Evolutionary conservation across 768 basidiomycete genomes (phyloP), one percentile per base, ranked within the genome.

Genomic region (Hericium coralloides): DNA sequence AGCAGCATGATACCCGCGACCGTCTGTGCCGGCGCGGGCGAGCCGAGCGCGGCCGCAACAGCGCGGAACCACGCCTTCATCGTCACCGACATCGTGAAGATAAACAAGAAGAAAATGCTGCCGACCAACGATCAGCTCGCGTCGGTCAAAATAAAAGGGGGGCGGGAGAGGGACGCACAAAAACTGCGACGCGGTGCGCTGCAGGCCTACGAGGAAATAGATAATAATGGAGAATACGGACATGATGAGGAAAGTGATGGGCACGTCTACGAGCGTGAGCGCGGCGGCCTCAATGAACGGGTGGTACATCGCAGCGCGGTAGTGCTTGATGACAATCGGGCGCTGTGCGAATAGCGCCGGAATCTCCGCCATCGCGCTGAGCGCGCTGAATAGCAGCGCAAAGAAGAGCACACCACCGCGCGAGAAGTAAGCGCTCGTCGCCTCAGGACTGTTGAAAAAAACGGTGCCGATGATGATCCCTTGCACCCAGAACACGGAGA

Each of bases 401-500:
- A 90, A 89, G 78, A 87, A 91, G 18, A 92, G 72, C 22, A 86
- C 75, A 70, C 89, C 84, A 41, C 87, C 88, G 18, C 89, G 80
- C n/a, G 85, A 83, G 74, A 87, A 90, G 65, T 79, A 85, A 12
- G 80, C 81, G 14, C 73, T 68, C 0, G 88, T 87, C 9, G 72
- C 70, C 15, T 79, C 72, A 0, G 79, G 73, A 37, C 83, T 69
- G 9, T 76, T 72, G 57, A 81, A 73, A 74, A 87, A 92, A 26
- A 87, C 78, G 0, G 81, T 82, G 25, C 87, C 87, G 52, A 85
- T 76, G 54, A 80, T 75, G 50, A 77, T 63, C 39, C 76, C 75
- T 59, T 81, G 78, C 60, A 83, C 71, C 31, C 82, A 62, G 65
- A 81, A 84, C 10, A 77, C 73, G 43, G 82, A 84, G 61, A 68